These are phyloP conservation scores for Pyracantha coccinea DNA, from an alignment of 331 rosid species.

Conservation along the genomic window DNA sequence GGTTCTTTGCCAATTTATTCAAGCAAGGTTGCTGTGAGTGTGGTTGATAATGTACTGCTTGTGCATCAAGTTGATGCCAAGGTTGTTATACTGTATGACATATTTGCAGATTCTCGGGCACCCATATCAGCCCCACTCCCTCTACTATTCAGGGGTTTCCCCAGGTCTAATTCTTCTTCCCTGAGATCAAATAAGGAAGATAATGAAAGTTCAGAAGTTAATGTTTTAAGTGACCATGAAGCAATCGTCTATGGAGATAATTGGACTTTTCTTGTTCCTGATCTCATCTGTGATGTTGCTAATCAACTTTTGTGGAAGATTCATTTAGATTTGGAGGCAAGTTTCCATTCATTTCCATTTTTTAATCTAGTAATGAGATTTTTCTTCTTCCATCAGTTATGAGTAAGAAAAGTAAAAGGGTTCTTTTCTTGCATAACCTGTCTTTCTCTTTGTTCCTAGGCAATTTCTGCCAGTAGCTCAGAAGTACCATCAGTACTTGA, in stretches of 20 bases:
- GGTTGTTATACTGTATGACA: constrained; percentile 90
- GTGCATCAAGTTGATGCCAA: constrained; percentile 97
- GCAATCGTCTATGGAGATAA: constrained; percentile 55
- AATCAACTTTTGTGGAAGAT: constrained; percentile 76
- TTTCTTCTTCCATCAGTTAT: constrained; percentile 1
- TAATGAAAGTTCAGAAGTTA: constrained; percentile 39
- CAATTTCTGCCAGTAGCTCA: constrained; percentile 95
- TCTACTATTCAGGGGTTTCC: constrained; percentile 70
- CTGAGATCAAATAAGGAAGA: constrained; percentile 54
- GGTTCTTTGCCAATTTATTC: constrained; percentile 97
- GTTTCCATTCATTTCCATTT: constrained; percentile 10
- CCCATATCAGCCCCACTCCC: constrained; percentile 99
- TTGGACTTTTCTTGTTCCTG: constrained; percentile 86
- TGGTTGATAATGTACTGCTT: constrained; percentile 87
- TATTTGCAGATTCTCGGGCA: constrained; percentile 78
- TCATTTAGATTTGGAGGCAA: constrained; percentile 80
- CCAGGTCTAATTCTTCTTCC: constrained; percentile 45
- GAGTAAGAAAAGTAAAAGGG: not conserved
- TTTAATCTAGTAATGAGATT: not conserved
- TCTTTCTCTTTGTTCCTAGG: constrained; percentile 34
- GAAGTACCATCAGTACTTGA: constrained; percentile 87
- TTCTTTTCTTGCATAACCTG: not conserved
- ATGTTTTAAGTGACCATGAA: constrained; percentile 39
- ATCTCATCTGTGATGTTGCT: constrained; percentile 66
- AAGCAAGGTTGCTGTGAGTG: constrained; percentile 77